These are phyloP conservation scores for Rubia yunnanensis DNA, from an alignment of 257 asterid genomes.

Conservation along the genomic window DNA sequence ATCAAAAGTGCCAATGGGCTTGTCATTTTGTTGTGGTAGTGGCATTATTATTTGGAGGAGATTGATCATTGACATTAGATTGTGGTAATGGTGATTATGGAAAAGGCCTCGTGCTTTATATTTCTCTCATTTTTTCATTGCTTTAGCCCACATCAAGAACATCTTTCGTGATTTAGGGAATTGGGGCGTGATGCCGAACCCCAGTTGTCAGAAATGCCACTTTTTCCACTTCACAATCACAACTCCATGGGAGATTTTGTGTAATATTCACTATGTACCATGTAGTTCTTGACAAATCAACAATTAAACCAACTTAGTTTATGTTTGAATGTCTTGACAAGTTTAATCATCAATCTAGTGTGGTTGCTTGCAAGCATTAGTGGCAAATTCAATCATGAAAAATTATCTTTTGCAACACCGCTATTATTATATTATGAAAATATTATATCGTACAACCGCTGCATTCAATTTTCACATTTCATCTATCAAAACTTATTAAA, in stretches of 20 bases:
- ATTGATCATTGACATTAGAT: conserved; percentile 11
- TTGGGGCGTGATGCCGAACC: conserved; percentile 4
- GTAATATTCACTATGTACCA: neutral
- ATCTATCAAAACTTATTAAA: neutral
- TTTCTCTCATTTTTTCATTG: neutral
- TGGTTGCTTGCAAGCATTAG: neutral
- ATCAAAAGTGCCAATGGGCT: conserved; percentile 78
- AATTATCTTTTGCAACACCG: too few species aligned
- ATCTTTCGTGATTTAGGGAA: conserved; percentile 11
- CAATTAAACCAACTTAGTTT: neutral
- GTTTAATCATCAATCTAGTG: neutral
- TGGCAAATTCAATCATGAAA: too few species aligned
- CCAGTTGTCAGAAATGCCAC: conserved; percentile 14
- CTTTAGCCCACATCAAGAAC: conserved; percentile 13
- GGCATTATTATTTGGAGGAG: neutral
- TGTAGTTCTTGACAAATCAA: neutral
- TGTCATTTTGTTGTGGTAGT: conserved; percentile 15
- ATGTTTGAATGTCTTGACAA: neutral
- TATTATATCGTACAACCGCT: too few species aligned
- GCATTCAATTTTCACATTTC: too few species aligned
- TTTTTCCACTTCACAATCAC: neutral
- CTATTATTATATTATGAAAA: too few species aligned
- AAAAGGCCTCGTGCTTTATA: neutral
- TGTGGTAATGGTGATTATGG: conserved; percentile 10
- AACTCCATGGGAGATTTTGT: conserved; percentile 3